Evolutionary conservation across 768 basidiomycete genomes (phyloP), one percentile per base, ranked within the genome.

Genomic region (Jaapia argillacea): DNA sequence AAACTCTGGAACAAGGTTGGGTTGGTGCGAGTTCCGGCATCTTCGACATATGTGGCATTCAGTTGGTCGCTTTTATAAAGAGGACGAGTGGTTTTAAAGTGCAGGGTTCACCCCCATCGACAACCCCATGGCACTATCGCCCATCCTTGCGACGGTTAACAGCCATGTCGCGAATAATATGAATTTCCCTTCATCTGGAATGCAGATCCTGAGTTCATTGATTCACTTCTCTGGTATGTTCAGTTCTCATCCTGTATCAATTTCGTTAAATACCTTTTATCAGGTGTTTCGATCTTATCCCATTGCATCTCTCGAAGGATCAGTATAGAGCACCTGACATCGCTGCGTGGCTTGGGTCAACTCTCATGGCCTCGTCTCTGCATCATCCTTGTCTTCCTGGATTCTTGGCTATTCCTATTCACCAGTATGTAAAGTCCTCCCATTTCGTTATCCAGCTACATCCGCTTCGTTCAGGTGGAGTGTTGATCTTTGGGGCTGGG

Each of bases 401-500:
- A 65, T 41, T 70, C 71, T 10, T 73, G 67, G 65, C 45, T 64
- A 2, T 71, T 71, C 50, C 45, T 71, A 10, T 59, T 71, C 36
- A 52, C 58, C 6, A 59, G 69, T 72, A 45, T 40, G 67, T 50
- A 4, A 20, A 33, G 14, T 10, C 27, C n/a, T 18, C 24, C 1
- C 40, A 36, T 37, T 10, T 36, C 27, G 31, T 42, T 42, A 2
- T 14, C 2, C 24, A 6, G 13, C 28, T 18, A 45, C 24, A 45
- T 35, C 35, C 7, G 35, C 5, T 22, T 26, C 20, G 18, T 25
- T 20, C 48, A 72, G 71, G 65, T 41, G 67, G 66, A 1, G 47
- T 72, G 1, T 49, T 75, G 10, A 57, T 72, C 3, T 65, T 65
- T 40, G 74, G 71, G 5, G 54, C 68, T 6, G 73, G 74, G 3